Base-by-base conservation (phyloP, 306 rosid species). In the Vigna angularis region DNA sequence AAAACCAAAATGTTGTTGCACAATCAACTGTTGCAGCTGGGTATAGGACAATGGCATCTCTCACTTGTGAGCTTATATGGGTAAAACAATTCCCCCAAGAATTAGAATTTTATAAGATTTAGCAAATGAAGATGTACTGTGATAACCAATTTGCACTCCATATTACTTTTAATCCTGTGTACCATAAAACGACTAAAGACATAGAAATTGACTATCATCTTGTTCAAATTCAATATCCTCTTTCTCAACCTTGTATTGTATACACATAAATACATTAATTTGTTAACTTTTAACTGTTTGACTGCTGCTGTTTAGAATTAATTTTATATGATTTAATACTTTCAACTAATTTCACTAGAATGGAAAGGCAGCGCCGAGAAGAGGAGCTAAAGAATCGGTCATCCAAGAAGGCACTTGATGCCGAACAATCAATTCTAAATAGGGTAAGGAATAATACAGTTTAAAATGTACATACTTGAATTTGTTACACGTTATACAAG, bases 321-420 rank as follows among this genome's bases (percentile, higher is more conserved):
- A 63, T 78, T 65, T 69, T 57, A 49, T 79, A 32, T 73, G 66
- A 52, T 57, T 32, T 71, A 59, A 74, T 48, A 62, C 18, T 45
- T 65, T 64, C 67, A 58, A 77, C 20, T 61, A 70, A 79, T 77
- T 56, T 81, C 59, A 57, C 56, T 79, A 88, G 91, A 81, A 88
- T 88, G 89, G 91, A 88, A 80, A 88, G 91, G 78, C 91, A 88
- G 76, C 89, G 89, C 40, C 84, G 87, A 20, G 91, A 88, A 77
- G 91, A 88, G 47, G 91, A 88, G 81, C 76, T 77, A 59, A 88
- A 88, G 85, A 83, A 81, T 81, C 80, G 87, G 30, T 79, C 91
- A 17, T 85, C 91, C 73, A 88, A 81, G 64, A 88, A 72, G 79
- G 67, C 79, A 70, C 36, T 34, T 48, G 89, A 88, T 50, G 86